Percentiles rank a stretch among this genome's conserved stretches.
Evolutionary conservation across 805 yeast species (phyloP).

Genomic region (Candida broadrunensis): DNA sequence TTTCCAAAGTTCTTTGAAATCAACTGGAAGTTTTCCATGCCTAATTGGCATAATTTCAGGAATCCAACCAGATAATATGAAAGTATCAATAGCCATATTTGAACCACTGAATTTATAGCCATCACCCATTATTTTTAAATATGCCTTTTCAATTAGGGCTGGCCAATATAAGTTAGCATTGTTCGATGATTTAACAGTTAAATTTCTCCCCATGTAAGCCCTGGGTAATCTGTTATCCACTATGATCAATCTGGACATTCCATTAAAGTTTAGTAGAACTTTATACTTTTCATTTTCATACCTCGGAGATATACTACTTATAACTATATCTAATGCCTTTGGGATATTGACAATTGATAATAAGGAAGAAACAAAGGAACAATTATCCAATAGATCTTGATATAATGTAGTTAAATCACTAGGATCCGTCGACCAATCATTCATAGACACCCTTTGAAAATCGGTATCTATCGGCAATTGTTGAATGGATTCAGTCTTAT

Average conservation of each 20-base stretch:
- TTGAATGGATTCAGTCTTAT: slow-evolving; percentile 4
- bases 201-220: slow-evolving; percentile 15
- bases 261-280: slow-evolving; percentile 50
- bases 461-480: slow-evolving; percentile 13
- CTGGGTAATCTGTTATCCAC: slow-evolving; percentile 48
- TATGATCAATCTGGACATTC: slow-evolving; percentile 44
- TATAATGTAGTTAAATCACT: slow-evolving; percentile 26
- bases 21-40: slow-evolving; percentile 31
- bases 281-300: slow-evolving; percentile 27
- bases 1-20: slow-evolving; percentile 16
- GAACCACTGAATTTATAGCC: slow-evolving; percentile 73
- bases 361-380: slow-evolving; percentile 73
- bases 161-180: slow-evolving; percentile 52
- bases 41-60: slow-evolving; percentile 54
- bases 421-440: slow-evolving; percentile 45
- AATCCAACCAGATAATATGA: slow-evolving; percentile 63
- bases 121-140: slow-evolving; percentile 52
- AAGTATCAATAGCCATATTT: slow-evolving; percentile 70
- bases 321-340: slow-evolving; percentile 1
- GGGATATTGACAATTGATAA: slow-evolving; percentile 39
- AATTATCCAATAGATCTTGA: slow-evolving; percentile 58
- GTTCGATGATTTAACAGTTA: slow-evolving; percentile 35
- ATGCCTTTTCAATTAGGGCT: slow-evolving; percentile 75
- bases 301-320: slow-evolving; percentile 21
- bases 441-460: slow-evolving; percentile 3